Conservation (phyloP, 768 basidiomycete genomes). For the Tylopilus felleus region DNA sequence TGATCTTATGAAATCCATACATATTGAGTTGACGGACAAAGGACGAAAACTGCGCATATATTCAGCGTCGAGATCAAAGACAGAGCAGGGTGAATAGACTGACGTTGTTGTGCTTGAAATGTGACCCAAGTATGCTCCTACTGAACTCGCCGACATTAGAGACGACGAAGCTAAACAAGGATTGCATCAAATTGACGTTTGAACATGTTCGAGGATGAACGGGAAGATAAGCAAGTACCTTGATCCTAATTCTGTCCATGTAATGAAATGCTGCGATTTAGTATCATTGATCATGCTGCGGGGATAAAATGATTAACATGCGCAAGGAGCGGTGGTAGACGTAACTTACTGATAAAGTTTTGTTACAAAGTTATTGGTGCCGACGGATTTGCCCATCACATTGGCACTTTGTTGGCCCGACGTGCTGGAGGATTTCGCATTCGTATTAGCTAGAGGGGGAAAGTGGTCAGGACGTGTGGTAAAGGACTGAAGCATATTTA, state of each 20-base stretch:
- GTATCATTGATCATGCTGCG: slow-evolving; percentile 82
- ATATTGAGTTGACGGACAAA: slow-evolving; percentile 95
- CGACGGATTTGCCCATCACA: slow-evolving; percentile 62
- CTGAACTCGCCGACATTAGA: slow-evolving; percentile 86
- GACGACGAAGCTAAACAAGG: slow-evolving; percentile 61
- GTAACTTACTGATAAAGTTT: slow-evolving; percentile 78
- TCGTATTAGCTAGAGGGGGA: slow-evolving; percentile 1
- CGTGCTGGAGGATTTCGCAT: slow-evolving; percentile 15
- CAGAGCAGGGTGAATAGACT: slow-evolving; percentile 30
- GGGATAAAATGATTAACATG: neutral
- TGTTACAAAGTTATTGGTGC: slow-evolving; percentile 79
- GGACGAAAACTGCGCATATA: slow-evolving; percentile 69
- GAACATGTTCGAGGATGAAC: neutral
- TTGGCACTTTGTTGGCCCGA: slow-evolving; percentile 42
- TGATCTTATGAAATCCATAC: slow-evolving; percentile 96
- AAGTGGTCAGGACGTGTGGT: neutral
- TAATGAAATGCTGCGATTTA: slow-evolving; percentile 74
- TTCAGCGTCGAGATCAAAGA: slow-evolving; percentile 3
- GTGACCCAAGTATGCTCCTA: slow-evolving; percentile 75
- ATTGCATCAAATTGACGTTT: neutral
- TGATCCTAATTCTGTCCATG: slow-evolving; percentile 79
- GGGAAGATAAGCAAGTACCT: slow-evolving; percentile 35
- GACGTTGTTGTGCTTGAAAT: slow-evolving; percentile 91
- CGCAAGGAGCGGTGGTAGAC: neutral
- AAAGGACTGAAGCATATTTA: neutral